Evolutionary conservation across 148 eudicot genomes (phyloP), one percentile per base, ranked within the genome.

Genomic region (Vaccinium myrtillus): DNA sequence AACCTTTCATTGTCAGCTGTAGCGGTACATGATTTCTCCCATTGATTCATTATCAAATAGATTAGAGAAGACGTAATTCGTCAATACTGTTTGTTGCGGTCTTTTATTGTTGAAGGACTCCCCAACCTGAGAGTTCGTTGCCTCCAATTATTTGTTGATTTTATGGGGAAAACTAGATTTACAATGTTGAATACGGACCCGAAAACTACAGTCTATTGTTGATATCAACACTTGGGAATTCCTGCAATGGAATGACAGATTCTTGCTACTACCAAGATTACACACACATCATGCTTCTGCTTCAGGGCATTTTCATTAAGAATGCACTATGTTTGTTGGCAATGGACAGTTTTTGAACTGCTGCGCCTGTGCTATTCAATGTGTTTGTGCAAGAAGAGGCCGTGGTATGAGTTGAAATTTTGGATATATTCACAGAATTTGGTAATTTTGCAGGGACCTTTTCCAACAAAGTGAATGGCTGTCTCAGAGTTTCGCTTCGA

Each of bases 1-100:
- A 89, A 61, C 99, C 99, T 83, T 97, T 97, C 78, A 88, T 95
- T 80, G 88, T 94, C 83, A 94, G 91, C 82, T 95, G 98, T 77
- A 93, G 94, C 81, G 81, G 89, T 83, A 83, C 87, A 82, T 93
- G 91, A 92, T 88, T 79, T 3, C 56, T 77, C 59, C 13, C 27
- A n/a, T 16, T 59, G 46, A 46, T 59, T 77, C 6, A 1, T 63
- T 77, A 50, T 16, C 54, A 12, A 50, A 84, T 27, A 58, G 32
- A 48, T 50, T 16, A 54, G 32, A 19, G 77, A 75, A 53, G 48
- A 54, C 19, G 53, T 21, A 80, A 85, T 36, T 63, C 4, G 39
- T 36, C 46, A 19, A n/a, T 30, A 30, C 19, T 69, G 77, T 36
- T 43, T 53, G 30, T 59, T 65, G 6, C 49, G 49, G 8, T 65